Evolutionary conservation across 1,284 basidiomycete species (phyloP).

Genomic region (Golubevia pallescens): DNA sequence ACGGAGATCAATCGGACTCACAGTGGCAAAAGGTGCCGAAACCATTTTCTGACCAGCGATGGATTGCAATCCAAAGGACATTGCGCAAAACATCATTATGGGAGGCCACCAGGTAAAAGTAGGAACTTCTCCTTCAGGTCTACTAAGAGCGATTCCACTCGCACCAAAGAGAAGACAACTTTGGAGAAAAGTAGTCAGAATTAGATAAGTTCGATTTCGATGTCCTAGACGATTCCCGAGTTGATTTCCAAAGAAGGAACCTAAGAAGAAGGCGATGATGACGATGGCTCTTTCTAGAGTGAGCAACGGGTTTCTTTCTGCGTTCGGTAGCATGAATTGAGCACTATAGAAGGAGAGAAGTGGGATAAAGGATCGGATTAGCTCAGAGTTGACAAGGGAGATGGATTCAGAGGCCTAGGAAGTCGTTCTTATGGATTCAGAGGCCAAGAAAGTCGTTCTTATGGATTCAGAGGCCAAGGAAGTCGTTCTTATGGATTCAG

Average conservation of each 20-base stretch:
- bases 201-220: conserved; percentile 31
- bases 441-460: no score
- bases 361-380: not conserved
- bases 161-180: conserved; percentile 31
- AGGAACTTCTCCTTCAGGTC: conserved; percentile 30
- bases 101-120: conserved; percentile 39
- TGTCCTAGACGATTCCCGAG: conserved; percentile 25
- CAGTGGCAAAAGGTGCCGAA: conserved; percentile 42
- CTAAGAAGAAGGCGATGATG: conserved; percentile 38
- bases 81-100: conserved; percentile 24
- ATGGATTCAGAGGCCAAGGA: no score
- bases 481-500: no score
- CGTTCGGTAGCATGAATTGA: conserved; percentile 42
- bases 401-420: not conserved
- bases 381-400: not conserved
- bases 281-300: conserved; percentile 35
- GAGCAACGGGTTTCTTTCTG: conserved; percentile 24
- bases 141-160: conserved; percentile 36
- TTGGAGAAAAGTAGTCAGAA: conserved; percentile 35
- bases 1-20: not conserved
- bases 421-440: no score
- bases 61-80: conserved; percentile 35
- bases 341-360: conserved; percentile 9
- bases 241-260: conserved; percentile 27
- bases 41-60: conserved; percentile 44